Evolutionary conservation across 306 rosid species (phyloP).

Genomic region (Lathyrus tuberosus): DNA sequence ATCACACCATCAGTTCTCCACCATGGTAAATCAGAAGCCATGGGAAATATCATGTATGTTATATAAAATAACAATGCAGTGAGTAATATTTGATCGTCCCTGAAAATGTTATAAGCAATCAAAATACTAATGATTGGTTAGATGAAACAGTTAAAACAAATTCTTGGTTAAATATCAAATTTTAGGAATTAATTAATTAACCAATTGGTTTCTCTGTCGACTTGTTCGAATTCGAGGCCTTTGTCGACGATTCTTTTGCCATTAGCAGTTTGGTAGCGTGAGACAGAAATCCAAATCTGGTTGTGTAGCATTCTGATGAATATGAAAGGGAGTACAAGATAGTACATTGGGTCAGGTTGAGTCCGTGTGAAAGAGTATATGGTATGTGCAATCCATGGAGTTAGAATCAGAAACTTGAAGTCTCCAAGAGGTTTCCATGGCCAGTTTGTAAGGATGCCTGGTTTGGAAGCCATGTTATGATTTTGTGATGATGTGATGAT

Average conservation of each 20-base stretch:
- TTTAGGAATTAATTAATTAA: too few species aligned
- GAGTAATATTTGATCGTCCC: slow-evolving; percentile 76
- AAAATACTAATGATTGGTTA: background rate
- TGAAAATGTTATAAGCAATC: slow-evolving; percentile 1
- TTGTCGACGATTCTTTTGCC: slow-evolving; percentile 59
- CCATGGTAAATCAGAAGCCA: slow-evolving; percentile 32
- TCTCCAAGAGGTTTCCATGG: slow-evolving; percentile 65
- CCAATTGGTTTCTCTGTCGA: slow-evolving; percentile 73
- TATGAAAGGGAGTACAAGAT: slow-evolving; percentile 49
- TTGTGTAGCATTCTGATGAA: slow-evolving; percentile 56
- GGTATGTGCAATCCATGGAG: slow-evolving; percentile 59
- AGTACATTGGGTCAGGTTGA: slow-evolving; percentile 40
- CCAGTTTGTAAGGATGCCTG: slow-evolving; percentile 65
- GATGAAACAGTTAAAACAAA: background rate
- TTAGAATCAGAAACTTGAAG: slow-evolving; percentile 46
- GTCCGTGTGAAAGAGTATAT: slow-evolving; percentile 37
- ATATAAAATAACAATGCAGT: slow-evolving; percentile 43
- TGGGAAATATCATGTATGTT: background rate
- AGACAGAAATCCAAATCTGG: slow-evolving; percentile 64
- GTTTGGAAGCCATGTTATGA: slow-evolving; percentile 61
- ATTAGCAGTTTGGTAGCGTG: slow-evolving; percentile 56
- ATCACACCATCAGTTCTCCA: slow-evolving; percentile 66
- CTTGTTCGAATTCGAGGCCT: slow-evolving; percentile 66
- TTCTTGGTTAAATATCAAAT: background rate
- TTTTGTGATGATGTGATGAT: slow-evolving; percentile 1